Evolutionary conservation across 768 basidiomycete genomes (phyloP).

Genomic region (Phanerochaete carnosa): DNA sequence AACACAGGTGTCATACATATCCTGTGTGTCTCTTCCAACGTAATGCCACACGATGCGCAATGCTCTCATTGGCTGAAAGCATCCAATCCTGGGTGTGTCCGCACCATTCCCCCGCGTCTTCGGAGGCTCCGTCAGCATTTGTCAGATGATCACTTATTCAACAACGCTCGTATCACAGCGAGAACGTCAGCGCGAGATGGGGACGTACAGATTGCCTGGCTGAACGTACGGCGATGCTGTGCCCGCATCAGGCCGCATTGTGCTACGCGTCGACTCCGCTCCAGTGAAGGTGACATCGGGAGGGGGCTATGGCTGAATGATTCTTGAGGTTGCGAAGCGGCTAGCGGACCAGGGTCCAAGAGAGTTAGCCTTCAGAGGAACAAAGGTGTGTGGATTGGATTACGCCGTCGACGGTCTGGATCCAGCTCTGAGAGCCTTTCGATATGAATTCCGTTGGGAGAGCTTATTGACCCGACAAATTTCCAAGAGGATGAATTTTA

Average conservation of each 20-base stretch:
- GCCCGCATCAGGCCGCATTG: neutral
- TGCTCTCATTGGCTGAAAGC: neutral
- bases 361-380: neutral
- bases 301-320: neutral
- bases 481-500: neutral
- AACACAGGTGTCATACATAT: neutral
- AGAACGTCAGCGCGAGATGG: neutral
- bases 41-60: neutral
- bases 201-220: neutral
- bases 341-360: neutral
- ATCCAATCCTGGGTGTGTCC: neutral
- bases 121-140: too few species aligned
- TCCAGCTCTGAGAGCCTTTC: neutral
- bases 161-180: neutral
- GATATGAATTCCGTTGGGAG: neutral
- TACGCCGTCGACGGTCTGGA: neutral
- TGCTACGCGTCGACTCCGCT: neutral
- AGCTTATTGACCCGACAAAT: neutral
- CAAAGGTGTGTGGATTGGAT: neutral
- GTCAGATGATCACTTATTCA: neutral
- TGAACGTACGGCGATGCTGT: too few species aligned
- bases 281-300: neutral
- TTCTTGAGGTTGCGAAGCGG: neutral
- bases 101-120: neutral
- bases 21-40: neutral